Evolutionary conservation across 306 rosid genomes (phyloP).

Genomic region (Cicer bijugum): DNA sequence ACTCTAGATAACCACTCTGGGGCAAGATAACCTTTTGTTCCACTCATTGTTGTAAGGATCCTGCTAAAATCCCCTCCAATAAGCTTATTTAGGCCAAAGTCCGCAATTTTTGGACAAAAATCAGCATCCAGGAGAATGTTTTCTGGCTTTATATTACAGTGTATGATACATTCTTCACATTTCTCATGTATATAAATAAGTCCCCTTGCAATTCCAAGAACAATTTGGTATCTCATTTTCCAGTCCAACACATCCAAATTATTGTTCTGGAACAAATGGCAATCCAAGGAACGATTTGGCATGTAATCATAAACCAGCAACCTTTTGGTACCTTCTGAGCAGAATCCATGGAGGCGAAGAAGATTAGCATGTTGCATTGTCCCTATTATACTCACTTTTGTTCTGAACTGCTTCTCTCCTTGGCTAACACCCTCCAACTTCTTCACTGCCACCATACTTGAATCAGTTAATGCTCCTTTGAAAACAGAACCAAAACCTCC

Average conservation of each 20-base stretch:
- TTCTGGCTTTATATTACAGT: slow-evolving; percentile 72
- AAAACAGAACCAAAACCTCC: slow-evolving; percentile 91
- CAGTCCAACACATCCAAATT: slow-evolving; percentile 54
- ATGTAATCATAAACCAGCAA: slow-evolving; percentile 82
- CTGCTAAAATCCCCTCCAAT: slow-evolving; percentile 60
- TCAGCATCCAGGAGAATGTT: slow-evolving; percentile 59
- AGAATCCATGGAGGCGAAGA: slow-evolving; percentile 79
- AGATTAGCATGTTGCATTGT: slow-evolving; percentile 86
- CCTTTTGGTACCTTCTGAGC: slow-evolving; percentile 65
- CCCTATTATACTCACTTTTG: slow-evolving; percentile 80
- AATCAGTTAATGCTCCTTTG: slow-evolving; percentile 71
- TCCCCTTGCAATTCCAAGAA: slow-evolving; percentile 61
- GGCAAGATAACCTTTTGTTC: slow-evolving; percentile 73
- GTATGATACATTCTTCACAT: slow-evolving; percentile 66
- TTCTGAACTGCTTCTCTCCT: slow-evolving; percentile 84
- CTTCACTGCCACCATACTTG: slow-evolving; percentile 75
- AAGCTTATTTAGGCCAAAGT: slow-evolving; percentile 67
- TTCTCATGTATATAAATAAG: slow-evolving; percentile 61
- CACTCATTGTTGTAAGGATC: slow-evolving; percentile 67
- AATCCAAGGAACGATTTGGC: slow-evolving; percentile 75
- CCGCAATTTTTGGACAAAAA: slow-evolving; percentile 55
- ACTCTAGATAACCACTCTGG: slow-evolving; percentile 72
- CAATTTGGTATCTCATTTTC: slow-evolving; percentile 72
- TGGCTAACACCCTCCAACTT: slow-evolving; percentile 74
- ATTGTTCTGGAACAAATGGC: slow-evolving; percentile 57